phyloP scores from a whole-genome alignment of 805 yeast species.

The Starmerella potacharoeniae region DNA sequence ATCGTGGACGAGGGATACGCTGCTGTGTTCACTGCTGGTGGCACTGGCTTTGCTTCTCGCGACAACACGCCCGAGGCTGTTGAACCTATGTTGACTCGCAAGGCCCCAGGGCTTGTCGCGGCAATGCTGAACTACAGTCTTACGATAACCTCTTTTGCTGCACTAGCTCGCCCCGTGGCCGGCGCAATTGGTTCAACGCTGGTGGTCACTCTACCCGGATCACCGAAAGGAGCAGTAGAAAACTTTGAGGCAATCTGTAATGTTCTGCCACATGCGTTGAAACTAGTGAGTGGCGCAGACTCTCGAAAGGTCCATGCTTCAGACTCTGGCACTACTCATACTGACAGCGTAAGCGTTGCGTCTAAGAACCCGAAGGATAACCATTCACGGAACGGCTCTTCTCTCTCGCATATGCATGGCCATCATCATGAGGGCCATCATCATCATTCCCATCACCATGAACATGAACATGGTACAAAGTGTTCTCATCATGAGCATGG shows the following conservation, averaged over 20 bases:
- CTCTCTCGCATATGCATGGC: not conserved
- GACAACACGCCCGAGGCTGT: constrained; percentile 46
- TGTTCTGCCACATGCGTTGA: constrained; percentile 36
- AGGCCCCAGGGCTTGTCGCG: constrained; percentile 42
- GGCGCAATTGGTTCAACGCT: constrained; percentile 32
- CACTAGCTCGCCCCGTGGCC: constrained; percentile 41
- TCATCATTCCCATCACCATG: constrained; percentile 12
- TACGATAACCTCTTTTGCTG: constrained; percentile 38
- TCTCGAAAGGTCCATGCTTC: constrained; percentile 34
- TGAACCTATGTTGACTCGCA: constrained; percentile 32
- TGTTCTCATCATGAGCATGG: constrained; percentile 16
- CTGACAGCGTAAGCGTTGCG: not conserved
- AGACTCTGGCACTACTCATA: too few relatives aligned
- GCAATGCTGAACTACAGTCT: constrained; percentile 37
- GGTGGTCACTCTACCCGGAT: constrained; percentile 42
- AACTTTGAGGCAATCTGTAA: constrained; percentile 33
- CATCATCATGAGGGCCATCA: constrained; percentile 11
- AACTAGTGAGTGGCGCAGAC: constrained; percentile 29
- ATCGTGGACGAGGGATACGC: constrained; percentile 23
- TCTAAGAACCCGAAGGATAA: not conserved
- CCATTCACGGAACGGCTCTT: too few relatives aligned
- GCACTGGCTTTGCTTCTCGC: constrained; percentile 39
- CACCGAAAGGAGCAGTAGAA: constrained; percentile 40
- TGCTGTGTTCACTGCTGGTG: constrained; percentile 40
- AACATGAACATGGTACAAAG: constrained; percentile 14